These are phyloP conservation scores for Dryadomyces quercivorus DNA, from an alignment of 2,329 filamentous ascomycete species.

Conservation along the genomic window DNA sequence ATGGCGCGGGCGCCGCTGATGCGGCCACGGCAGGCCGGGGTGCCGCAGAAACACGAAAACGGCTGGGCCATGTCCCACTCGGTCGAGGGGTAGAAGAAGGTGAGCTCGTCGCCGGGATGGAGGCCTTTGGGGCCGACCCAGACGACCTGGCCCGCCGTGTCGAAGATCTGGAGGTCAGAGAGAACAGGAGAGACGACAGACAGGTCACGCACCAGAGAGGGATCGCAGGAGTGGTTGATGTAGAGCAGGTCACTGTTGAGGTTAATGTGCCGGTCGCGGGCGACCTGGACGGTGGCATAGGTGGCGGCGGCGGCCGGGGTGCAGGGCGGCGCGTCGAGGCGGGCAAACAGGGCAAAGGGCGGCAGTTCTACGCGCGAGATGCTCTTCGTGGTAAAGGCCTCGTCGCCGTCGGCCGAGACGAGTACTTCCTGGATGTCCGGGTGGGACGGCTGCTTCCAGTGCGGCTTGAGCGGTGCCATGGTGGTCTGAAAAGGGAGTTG, in stretches of 20 bases:
- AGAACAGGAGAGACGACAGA: background rate
- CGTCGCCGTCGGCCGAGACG: conserved; percentile 32
- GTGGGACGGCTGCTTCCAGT: conserved; percentile 50
- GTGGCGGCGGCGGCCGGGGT: conserved; percentile 41
- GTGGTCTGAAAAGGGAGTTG: too few relatives aligned
- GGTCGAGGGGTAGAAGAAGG: conserved; percentile 66
- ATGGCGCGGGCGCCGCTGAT: conserved; percentile 55
- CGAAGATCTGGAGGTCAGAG: conserved; percentile 39
- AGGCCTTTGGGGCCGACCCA: conserved; percentile 46
- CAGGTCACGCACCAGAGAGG: conserved; percentile 44
- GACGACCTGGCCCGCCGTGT: conserved; percentile 43
- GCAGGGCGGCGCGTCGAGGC: conserved; percentile 52
- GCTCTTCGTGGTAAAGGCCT: conserved; percentile 48
- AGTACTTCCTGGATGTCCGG: conserved; percentile 44
- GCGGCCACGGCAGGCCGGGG: conserved; percentile 42
- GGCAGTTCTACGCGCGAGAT: conserved; percentile 41
- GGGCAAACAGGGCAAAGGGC: conserved; percentile 54
- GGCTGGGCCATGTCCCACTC: conserved; percentile 65
- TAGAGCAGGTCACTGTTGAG: conserved; percentile 56
- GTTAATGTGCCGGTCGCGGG: conserved; percentile 41
- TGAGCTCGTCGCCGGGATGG: conserved; percentile 43
- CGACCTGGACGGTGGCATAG: conserved; percentile 53
- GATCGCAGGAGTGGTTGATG: conserved; percentile 57
- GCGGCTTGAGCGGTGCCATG: conserved; percentile 38
- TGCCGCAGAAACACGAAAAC: conserved; percentile 53